phyloP scores from a whole-genome alignment of 2,329 filamentous ascomycete species.

The Colletotrichum salicis region DNA sequence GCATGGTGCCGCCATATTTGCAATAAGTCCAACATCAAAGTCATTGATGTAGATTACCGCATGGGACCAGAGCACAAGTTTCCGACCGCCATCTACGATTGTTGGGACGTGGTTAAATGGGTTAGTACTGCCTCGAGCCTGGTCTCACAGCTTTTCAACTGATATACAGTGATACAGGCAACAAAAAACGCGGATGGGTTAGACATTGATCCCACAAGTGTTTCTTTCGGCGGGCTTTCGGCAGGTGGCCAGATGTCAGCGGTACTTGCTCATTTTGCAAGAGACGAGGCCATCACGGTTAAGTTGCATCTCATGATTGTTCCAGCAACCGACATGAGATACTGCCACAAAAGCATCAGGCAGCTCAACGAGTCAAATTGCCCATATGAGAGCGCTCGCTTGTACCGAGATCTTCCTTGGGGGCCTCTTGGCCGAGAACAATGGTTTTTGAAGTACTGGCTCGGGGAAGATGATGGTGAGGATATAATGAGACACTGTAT shows the following conservation, averaged over 20 bases:
- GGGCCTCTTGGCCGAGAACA: conserved; percentile 43
- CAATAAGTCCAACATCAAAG: conserved; percentile 40
- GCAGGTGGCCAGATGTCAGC: conserved; percentile 44
- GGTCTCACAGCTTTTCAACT: too few species aligned
- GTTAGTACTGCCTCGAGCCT: conserved; percentile 6
- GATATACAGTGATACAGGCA: conserved; percentile 1
- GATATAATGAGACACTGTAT: conserved; percentile 3
- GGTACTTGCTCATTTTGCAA: conserved; percentile 47
- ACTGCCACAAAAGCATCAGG: conserved; percentile 38
- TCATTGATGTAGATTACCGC: conserved; percentile 44
- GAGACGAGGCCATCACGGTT: conserved; percentile 43
- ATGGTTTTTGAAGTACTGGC: conserved; percentile 46
- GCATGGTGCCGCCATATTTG: conserved; percentile 44
- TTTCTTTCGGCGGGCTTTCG: conserved; percentile 41
- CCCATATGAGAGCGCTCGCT: conserved; percentile 41
- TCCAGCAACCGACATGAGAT: conserved; percentile 46
- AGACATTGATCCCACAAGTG: conserved; percentile 36
- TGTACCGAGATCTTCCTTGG: conserved; percentile 42
- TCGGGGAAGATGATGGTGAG: conserved; percentile 41
- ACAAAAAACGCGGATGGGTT: conserved; percentile 26
- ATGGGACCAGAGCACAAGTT: conserved; percentile 42
- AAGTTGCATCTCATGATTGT: conserved; percentile 46
- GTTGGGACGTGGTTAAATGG: conserved; percentile 45
- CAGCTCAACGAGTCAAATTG: conserved; percentile 37
- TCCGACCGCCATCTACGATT: conserved; percentile 40